These are phyloP conservation scores for Cornus florida DNA, from an alignment of 148 eudicot genomes.

Conservation along the genomic window DNA sequence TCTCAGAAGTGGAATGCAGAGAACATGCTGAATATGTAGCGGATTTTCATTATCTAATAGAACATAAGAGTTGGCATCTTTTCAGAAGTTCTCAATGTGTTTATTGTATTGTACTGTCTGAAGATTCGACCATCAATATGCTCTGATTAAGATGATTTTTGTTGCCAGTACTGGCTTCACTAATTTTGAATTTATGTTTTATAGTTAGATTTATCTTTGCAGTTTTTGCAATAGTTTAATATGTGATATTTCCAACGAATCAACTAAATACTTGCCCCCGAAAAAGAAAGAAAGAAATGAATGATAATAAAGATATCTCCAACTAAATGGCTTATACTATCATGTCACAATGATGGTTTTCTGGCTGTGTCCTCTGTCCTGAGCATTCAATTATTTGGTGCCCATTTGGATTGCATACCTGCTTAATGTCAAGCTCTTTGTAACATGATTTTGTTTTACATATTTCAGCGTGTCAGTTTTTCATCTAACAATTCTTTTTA, in stretches of 20 bases:
- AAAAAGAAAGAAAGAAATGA: no score
- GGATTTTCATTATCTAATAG: no score
- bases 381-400: neutral
- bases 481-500: conserved; percentile 1
- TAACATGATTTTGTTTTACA: neutral
- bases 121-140: no score
- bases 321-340: neutral
- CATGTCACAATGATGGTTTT: neutral
- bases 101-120: no score
- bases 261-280: neutral
- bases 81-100: no score
- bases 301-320: neutral
- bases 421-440: neutral
- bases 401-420: neutral
- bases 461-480: neutral
- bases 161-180: no score
- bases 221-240: no score
- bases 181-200: neutral
- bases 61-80: no score
- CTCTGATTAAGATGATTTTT: no score
- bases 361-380: neutral
- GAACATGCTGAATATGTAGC: neutral
- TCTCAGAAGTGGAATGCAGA: neutral
- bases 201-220: no score
- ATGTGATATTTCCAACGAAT: neutral